A percentile compares a stretch with the other conserved stretches of the same genome.
These are phyloP conservation scores for Boletellus ananiceps DNA, from an alignment of 768 basidiomycete genomes.

Conservation along the genomic window DNA sequence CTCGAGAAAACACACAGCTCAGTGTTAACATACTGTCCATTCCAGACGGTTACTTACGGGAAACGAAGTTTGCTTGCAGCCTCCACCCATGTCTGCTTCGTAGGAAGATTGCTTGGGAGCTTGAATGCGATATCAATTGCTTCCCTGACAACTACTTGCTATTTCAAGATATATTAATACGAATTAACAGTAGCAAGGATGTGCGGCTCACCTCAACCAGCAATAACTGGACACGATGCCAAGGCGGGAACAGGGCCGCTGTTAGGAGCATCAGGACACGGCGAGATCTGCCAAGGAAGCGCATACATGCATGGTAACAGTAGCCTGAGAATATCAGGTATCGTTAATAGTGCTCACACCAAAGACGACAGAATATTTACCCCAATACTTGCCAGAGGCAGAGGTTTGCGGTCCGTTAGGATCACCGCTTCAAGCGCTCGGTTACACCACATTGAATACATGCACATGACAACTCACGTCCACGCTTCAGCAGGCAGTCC, in stretches of 20 bases:
- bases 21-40: background rate
- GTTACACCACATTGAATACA: background rate
- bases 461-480: constrained; percentile 2
- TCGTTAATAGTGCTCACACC: background rate
- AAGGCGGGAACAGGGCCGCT: constrained; percentile 18
- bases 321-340: constrained; percentile 8
- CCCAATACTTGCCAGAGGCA: constrained; percentile 5
- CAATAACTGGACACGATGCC: constrained; percentile 16
- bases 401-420: constrained; percentile 9
- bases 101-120: background rate
- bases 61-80: constrained; percentile 12
- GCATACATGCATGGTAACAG: constrained; percentile 18
- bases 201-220: constrained; percentile 9
- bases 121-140: constrained; percentile 12
- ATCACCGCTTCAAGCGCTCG: constrained; percentile 13
- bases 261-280: no score
- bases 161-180: background rate
- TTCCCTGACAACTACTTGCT: constrained; percentile 17
- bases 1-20: background rate
- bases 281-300: no score
- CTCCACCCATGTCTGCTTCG: constrained; percentile 8
- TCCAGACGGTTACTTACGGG: constrained; percentile 10
- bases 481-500: constrained; percentile 9
- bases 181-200: background rate
- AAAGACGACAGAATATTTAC: background rate